phyloP scores from a whole-genome alignment of 2,329 filamentous ascomycete genomes.

The Pseudogymnoascus verrucosus region DNA sequence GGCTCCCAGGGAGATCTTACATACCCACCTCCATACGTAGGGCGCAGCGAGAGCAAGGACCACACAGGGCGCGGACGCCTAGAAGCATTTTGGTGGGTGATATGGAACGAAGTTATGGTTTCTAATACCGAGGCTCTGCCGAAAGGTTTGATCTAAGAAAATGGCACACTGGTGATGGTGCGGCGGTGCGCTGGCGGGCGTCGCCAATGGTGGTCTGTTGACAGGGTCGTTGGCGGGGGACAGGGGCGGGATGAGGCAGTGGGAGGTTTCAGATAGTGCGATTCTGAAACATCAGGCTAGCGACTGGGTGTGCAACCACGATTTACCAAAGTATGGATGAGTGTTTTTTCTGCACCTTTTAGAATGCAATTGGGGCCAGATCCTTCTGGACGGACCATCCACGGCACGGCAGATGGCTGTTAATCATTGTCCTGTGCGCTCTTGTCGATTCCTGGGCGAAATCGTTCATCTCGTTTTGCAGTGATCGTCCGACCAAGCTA shows the following conservation, averaged over 20 bases:
- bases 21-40: not conserved
- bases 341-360: not conserved
- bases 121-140: constrained; percentile 1
- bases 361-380: not conserved
- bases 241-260: not conserved
- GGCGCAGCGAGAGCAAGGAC: not conserved
- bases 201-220: not conserved
- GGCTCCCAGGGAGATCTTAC: not conserved
- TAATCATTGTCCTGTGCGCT: not conserved
- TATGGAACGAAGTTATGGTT: not conserved
- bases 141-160: not conserved
- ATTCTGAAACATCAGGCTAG: not conserved
- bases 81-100: not conserved
- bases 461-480: not conserved
- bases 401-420: constrained; percentile 1
- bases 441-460: not conserved
- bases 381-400: not conserved
- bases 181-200: not conserved
- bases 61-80: not conserved
- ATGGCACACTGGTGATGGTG: not conserved
- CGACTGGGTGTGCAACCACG: not conserved
- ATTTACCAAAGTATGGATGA: not conserved
- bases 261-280: constrained; percentile 1
- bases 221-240: not conserved
- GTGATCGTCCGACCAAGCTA: not conserved